Conservation (phyloP, 176 grass and related monocot genomes). For the Musa itinerans region DNA sequence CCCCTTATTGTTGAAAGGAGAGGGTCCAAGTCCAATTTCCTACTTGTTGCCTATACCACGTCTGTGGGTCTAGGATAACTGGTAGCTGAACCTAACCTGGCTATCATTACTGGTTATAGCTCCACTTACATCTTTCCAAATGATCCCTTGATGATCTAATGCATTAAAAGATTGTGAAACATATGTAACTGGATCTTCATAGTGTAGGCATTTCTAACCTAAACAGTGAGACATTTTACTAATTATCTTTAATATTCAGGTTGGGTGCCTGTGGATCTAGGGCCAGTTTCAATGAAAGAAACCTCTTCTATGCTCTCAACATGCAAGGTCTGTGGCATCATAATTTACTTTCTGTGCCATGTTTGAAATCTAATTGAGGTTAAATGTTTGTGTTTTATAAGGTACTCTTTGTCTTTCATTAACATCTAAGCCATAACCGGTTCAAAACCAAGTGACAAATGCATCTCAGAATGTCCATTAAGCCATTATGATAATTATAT, state of each 20-base stretch:
- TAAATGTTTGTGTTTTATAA: background rate
- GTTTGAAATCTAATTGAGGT: background rate
- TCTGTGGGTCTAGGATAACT: too few species aligned
- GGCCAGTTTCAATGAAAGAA: slow-evolving; percentile 68
- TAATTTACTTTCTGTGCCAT: background rate
- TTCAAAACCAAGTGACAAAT: background rate
- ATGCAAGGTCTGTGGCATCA: slow-evolving; percentile 43
- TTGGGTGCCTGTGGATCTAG: slow-evolving; percentile 76
- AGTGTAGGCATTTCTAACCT: background rate
- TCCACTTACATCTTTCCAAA: background rate
- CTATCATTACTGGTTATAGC: background rate
- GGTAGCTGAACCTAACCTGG: background rate
- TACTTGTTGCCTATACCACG: too few species aligned
- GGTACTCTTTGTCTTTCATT: background rate
- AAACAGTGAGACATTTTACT: background rate
- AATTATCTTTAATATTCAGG: slow-evolving; percentile 30
- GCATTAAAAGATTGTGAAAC: background rate
- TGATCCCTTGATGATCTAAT: background rate
- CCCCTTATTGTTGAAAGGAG: background rate
- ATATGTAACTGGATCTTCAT: background rate
- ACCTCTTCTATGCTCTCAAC: slow-evolving; percentile 46
- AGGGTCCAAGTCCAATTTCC: background rate
- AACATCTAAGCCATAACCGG: background rate
- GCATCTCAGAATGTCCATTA: background rate
- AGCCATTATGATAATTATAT: background rate